Percentiles rank a stretch among this genome's conserved stretches.
These are phyloP conservation scores for Zymoseptoria brevis DNA, from an alignment of 2,329 filamentous ascomycete species.

Conservation along the genomic window DNA sequence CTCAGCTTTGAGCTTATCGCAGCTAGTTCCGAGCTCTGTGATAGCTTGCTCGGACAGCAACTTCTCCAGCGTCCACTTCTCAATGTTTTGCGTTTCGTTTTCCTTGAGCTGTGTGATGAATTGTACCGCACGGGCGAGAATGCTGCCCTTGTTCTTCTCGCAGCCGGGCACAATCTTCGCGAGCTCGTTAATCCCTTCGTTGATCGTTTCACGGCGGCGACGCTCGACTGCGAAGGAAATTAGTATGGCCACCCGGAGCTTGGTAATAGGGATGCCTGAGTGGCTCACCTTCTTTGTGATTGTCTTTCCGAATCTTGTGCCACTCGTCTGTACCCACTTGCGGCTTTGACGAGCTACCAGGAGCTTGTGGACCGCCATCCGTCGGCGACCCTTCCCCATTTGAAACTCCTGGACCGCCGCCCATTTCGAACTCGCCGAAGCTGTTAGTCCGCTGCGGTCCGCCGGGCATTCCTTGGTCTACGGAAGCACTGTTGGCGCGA, in stretches of 20 bases:
- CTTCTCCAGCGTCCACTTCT: slow-evolving; percentile 90
- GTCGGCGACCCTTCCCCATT: slow-evolving; percentile 16
- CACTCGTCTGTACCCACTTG: slow-evolving; percentile 94
- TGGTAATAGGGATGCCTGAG: too few species aligned
- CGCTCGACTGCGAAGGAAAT: slow-evolving; percentile 64
- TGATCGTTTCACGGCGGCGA: slow-evolving; percentile 93
- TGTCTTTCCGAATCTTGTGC: slow-evolving; percentile 95
- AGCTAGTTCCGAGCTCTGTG: slow-evolving; percentile 75
- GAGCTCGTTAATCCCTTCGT: slow-evolving; percentile 96
- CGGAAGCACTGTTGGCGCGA: slow-evolving; percentile 13
- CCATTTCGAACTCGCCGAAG: slow-evolving; percentile 19
- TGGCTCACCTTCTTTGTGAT: slow-evolving; percentile 88
- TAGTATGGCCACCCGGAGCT: not conserved
- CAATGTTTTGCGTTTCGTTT: slow-evolving; percentile 87
- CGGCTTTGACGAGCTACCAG: slow-evolving; percentile 51
- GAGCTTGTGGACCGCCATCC: slow-evolving; percentile 38
- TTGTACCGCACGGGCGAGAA: slow-evolving; percentile 82
- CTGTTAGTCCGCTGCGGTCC: slow-evolving; percentile 15
- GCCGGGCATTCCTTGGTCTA: slow-evolving; percentile 13
- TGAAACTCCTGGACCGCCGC: not conserved
- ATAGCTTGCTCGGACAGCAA: slow-evolving; percentile 83
- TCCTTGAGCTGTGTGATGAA: slow-evolving; percentile 94
- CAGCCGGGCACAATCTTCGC: slow-evolving; percentile 96
- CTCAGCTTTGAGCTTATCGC: slow-evolving; percentile 77
- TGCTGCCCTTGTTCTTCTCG: slow-evolving; percentile 98